Percentiles rank a stretch among this genome's conserved stretches.
phyloP scores from a whole-genome alignment of 441 rosid species.

The Kokia cookei region DNA sequence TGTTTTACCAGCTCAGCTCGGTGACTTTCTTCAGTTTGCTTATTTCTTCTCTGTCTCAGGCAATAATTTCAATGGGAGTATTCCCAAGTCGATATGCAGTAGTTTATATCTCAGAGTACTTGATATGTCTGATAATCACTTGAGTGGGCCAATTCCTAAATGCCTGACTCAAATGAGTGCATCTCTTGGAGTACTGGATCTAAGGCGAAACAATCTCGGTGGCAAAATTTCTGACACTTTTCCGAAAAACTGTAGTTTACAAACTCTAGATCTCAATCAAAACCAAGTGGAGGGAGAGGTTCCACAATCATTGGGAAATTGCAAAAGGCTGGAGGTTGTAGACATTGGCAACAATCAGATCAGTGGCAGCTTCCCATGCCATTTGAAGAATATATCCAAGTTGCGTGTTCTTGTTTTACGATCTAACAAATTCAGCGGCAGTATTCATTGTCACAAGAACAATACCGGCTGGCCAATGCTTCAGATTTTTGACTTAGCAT shows the following conservation, averaged over 20 bases:
- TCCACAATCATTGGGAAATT: slow-evolving; percentile 25
- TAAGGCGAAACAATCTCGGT: slow-evolving; percentile 6
- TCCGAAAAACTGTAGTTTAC: background rate
- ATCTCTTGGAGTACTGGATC: slow-evolving; percentile 8
- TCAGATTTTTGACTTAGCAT: too few species aligned
- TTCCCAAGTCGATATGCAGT: slow-evolving; percentile 21
- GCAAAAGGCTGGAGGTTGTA: slow-evolving; percentile 21
- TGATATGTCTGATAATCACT: slow-evolving; percentile 15
- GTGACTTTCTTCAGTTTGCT: background rate
- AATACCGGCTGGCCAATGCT: slow-evolving; percentile 20
- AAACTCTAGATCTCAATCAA: slow-evolving; percentile 18
- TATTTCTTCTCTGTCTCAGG: slow-evolving; percentile 33
- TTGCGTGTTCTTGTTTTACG: slow-evolving; percentile 28
- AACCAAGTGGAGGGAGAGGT: slow-evolving; percentile 12
- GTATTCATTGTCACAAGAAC: slow-evolving; percentile 15
- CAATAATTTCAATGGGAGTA: slow-evolving; percentile 21
- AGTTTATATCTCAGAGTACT: slow-evolving; percentile 14
- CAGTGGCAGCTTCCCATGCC: slow-evolving; percentile 24
- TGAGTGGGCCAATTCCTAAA: slow-evolving; percentile 11
- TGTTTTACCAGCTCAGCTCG: too few species aligned
- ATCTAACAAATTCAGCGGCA: slow-evolving; percentile 33
- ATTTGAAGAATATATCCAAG: slow-evolving; percentile 9
- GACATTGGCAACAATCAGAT: slow-evolving; percentile 26
- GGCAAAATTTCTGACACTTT: slow-evolving; percentile 9
- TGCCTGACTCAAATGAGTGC: slow-evolving; percentile 1